Evolutionary conservation across 257 asterid species (phyloP).

Genomic region (Rehmannia glutinosa): DNA sequence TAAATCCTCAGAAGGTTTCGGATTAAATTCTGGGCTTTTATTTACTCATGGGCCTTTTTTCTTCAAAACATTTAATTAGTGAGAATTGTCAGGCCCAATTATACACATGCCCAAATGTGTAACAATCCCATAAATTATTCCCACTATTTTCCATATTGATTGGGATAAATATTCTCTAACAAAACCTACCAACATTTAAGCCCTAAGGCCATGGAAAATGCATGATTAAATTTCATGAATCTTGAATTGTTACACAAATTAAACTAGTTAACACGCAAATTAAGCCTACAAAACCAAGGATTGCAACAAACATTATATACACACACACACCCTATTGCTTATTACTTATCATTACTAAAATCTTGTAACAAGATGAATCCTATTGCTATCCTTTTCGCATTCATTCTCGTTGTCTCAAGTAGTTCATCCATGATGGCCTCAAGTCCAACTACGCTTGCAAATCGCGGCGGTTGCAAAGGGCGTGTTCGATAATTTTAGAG

Average conservation of each 20-base stretch:
- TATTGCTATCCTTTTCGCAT: background rate
- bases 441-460: background rate
- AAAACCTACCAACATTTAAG: background rate
- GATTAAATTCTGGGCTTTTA: too few species aligned
- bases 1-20: too few species aligned
- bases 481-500: conserved; percentile 16
- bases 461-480: conserved; percentile 15
- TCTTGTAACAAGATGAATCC: background rate
- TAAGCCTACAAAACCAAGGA: background rate
- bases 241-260: background rate
- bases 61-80: too few species aligned
- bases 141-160: background rate
- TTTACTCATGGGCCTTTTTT: too few species aligned
- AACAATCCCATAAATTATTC: too few species aligned
- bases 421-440: too few species aligned
- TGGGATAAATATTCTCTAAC: background rate
- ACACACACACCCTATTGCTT: background rate
- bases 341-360: background rate
- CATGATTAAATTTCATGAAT: conserved; percentile 8
- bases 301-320: background rate
- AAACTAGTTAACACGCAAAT: background rate
- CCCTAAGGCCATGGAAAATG: conserved; percentile 1
- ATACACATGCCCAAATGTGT: too few species aligned
- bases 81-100: too few species aligned
- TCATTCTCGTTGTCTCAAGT: background rate